A percentile compares a stretch with the other conserved stretches of the same genome.
phyloP scores from a whole-genome alignment of 495 filamentous ascomycete genomes.

The Penicillium cosmopolitanum region DNA sequence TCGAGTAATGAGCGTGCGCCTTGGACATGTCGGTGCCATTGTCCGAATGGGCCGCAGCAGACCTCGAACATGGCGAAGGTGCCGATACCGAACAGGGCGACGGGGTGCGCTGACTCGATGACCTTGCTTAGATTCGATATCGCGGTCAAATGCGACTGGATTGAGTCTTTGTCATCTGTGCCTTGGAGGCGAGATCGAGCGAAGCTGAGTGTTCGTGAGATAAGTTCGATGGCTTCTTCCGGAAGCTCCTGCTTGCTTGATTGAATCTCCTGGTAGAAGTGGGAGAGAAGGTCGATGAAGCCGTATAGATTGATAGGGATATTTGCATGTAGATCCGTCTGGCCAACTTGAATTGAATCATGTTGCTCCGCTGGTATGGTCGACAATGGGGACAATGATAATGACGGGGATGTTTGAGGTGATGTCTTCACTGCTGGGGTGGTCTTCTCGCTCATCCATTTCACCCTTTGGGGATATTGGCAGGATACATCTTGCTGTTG shows the following conservation, averaged over 20 bases:
- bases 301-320: constrained; percentile 35
- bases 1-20: constrained; percentile 40
- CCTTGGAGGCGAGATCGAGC: constrained; percentile 29
- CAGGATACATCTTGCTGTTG: constrained; percentile 27
- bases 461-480: constrained; percentile 37
- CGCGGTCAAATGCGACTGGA: constrained; percentile 35
- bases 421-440: constrained; percentile 8
- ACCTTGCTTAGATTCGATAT: constrained; percentile 33
- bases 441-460: constrained; percentile 33
- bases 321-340: constrained; percentile 10
- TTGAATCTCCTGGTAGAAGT: constrained; percentile 36
- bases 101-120: constrained; percentile 35
- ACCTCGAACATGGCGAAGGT: constrained; percentile 42
- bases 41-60: constrained; percentile 36
- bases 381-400: background rate
- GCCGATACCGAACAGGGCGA: constrained; percentile 38
- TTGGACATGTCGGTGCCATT: constrained; percentile 39
- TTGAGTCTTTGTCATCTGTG: constrained; percentile 23
- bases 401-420: constrained; percentile 1
- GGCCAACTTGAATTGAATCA: background rate
- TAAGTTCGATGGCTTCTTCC: constrained; percentile 31
- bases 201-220: constrained; percentile 32
- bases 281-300: constrained; percentile 36
- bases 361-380: background rate
- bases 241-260: constrained; percentile 28